These are phyloP conservation scores for Macrolepiota albuminosa DNA, from an alignment of 768 basidiomycete species.

Conservation along the genomic window DNA sequence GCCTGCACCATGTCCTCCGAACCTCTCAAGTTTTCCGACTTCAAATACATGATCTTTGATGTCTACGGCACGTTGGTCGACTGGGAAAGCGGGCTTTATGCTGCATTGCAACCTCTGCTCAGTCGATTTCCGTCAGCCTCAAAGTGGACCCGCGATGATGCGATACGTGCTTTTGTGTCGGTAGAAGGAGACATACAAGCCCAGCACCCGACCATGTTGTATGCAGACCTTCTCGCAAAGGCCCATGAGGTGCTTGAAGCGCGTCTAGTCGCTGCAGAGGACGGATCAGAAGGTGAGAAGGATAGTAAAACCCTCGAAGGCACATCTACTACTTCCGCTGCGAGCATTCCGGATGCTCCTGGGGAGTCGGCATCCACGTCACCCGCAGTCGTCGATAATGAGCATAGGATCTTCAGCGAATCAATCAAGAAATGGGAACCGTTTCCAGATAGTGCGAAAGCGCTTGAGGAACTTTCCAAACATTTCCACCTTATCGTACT, in stretches of 20 bases:
- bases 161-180: conserved; percentile 43
- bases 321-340: conserved; percentile 3
- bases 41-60: conserved; percentile 63
- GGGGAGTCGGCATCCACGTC: conserved; percentile 15
- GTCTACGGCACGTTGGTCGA: conserved; percentile 77
- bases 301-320: conserved; percentile 16
- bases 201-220: conserved; percentile 54
- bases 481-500: conserved; percentile 69
- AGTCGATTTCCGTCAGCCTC: conserved; percentile 32
- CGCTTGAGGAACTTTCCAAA: conserved; percentile 53
- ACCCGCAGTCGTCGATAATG: conserved; percentile 13
- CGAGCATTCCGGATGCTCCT: not conserved
- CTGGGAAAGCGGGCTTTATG: conserved; percentile 69
- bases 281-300: conserved; percentile 10
- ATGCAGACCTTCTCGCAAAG: conserved; percentile 56
- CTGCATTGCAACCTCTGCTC: conserved; percentile 49
- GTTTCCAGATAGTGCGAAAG: conserved; percentile 62
- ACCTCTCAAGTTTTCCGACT: conserved; percentile 33
- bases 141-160: conserved; percentile 46
- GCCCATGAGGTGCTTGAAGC: conserved; percentile 33
- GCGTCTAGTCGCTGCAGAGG: conserved; percentile 27
- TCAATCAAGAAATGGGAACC: conserved; percentile 60
- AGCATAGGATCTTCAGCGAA: conserved; percentile 48
- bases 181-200: conserved; percentile 56
- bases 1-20: not conserved